Evolutionary conservation across 129 eudicot species (phyloP), one percentile per base, ranked within the genome.

Genomic region (Chrysanthemum makinoi): DNA sequence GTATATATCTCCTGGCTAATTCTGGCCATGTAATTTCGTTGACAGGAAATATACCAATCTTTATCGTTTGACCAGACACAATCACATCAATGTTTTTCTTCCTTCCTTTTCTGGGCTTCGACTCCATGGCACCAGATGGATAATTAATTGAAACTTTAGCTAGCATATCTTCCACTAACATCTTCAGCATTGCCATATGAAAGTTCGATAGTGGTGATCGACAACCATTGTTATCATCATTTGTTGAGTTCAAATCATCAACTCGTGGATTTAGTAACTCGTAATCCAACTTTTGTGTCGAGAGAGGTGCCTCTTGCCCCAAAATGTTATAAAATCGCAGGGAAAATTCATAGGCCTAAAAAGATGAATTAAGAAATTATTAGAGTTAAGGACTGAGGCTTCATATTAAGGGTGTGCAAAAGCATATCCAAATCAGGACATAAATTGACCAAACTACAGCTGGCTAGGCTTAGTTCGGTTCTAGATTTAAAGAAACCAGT

Each of bases 11-110:
- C 74, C 99, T 83, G 39, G 97, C 87, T 66, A 94, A 58, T 80
- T 94, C 99, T n/a, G 91, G 97, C 99, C 99, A 94, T 19, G 99
- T 94, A 19, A 94, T 77, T 54, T 79, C 97, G 78, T 90, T 94
- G 7, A 94, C 60, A 4, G 96, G 97, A 16, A 90, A 86, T 66
- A 84, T 79, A 46, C 84, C 88, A 43, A 84, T 77, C 75, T 80
- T 86, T 22, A 75, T 74, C 62, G 77, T 86, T 77, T 79, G 85
- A 20, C 73, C 83, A 61, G 82, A 68, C 73, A 79, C 79, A 11
- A 77, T 66, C 19, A 69, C 62, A 15, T 94, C 97, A 65, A 68
- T 49, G 47, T 86, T 94, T 74, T 83, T 94, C 86, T 86, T 94
- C 79, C 86, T 84, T 44, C 85, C 91, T 74, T 94, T 78, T 75